Evolutionary conservation across 495 filamentous ascomycete species (phyloP).

Genomic region (Bryoglossum gracile): DNA sequence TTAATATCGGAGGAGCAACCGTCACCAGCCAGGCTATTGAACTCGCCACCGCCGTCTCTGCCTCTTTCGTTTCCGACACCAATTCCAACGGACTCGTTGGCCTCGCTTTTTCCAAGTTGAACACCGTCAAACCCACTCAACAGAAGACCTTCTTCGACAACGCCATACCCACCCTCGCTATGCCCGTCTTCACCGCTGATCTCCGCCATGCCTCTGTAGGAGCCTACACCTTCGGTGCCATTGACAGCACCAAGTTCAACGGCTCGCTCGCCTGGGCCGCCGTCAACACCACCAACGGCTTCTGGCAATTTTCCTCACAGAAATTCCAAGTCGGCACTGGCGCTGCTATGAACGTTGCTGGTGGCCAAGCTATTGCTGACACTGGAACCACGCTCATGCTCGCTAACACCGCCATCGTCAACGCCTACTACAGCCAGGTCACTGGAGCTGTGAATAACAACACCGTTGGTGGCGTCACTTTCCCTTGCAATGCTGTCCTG

Average conservation of each 20-base stretch:
- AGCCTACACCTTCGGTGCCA: constrained; percentile 68
- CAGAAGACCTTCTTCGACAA: constrained; percentile 86
- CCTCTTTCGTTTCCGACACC: constrained; percentile 56
- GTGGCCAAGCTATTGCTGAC: constrained; percentile 58
- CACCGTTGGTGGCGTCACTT: constrained; percentile 53
- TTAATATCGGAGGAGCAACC: constrained; percentile 65
- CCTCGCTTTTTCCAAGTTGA: constrained; percentile 67
- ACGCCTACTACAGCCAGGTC: constrained; percentile 58
- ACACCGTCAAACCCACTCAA: constrained; percentile 59
- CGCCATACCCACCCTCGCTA: constrained; percentile 50
- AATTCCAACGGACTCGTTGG: constrained; percentile 67
- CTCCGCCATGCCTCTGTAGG: constrained; percentile 55
- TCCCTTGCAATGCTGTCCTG: constrained; percentile 54
- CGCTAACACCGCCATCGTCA: constrained; percentile 50
- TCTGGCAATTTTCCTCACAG: constrained; percentile 64
- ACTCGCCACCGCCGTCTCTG: constrained; percentile 56
- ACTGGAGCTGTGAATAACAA: constrained; percentile 43
- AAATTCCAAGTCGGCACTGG: constrained; percentile 46
- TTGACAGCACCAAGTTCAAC: constrained; percentile 59
- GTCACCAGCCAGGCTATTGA: constrained; percentile 65
- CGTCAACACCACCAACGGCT: constrained; percentile 58
- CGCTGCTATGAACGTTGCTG: constrained; percentile 28
- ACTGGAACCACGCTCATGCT: constrained; percentile 71
- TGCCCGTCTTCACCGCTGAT: constrained; percentile 68
- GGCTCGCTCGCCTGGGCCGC: constrained; percentile 57